Evolutionary conservation across 164 flowering plant species (phyloP), one percentile per base, ranked within the genome.

Genomic region (Santalum album): DNA sequence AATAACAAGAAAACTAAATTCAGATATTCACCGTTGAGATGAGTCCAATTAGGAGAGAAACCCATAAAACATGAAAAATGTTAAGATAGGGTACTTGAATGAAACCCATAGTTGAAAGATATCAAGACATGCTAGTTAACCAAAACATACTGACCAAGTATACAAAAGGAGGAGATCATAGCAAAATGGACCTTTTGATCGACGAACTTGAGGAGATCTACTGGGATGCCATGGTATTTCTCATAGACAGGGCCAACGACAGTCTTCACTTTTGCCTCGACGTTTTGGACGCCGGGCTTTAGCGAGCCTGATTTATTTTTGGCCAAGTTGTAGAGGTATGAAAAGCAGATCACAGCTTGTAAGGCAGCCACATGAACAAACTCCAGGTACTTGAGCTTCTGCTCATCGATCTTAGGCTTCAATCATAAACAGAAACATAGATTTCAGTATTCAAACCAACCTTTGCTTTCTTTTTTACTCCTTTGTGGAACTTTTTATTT

Each of bases 111-210:
- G n/a, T n/a, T n/a, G n/a, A n/a, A n/a, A n/a, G n/a, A n/a, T n/a
- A n/a, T n/a, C n/a, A n/a, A n/a, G n/a, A n/a, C n/a, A n/a, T n/a
- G n/a, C n/a, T 29, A 29, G 4, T 9, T 29, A 4, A 29, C 4
- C 9, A 4, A 29, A 29, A 48, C 16, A 48, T 2, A 6, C 10
- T 6, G 7, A 46, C 9, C 1, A 6, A 2, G 11, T 7, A 24
- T 25, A 40, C 3, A 43, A 10, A 36, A 54, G 4, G 4, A 34
- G 45, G 21, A 29, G 6, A 29, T 29, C 9, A 25, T 7, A 27
- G n/a, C n/a, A n/a, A n/a, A n/a, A n/a, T 55, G 11, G 12, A 70
- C 79, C 77, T 72, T 75, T 62, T 68, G 69, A 53, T 75, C 80
- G 2, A 70, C 66, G 29, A 49, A 72, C 51, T 67, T 72, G 67